Base-by-base conservation (phyloP, 495 filamentous ascomycete species). In the Parmelia sp. region DNA sequence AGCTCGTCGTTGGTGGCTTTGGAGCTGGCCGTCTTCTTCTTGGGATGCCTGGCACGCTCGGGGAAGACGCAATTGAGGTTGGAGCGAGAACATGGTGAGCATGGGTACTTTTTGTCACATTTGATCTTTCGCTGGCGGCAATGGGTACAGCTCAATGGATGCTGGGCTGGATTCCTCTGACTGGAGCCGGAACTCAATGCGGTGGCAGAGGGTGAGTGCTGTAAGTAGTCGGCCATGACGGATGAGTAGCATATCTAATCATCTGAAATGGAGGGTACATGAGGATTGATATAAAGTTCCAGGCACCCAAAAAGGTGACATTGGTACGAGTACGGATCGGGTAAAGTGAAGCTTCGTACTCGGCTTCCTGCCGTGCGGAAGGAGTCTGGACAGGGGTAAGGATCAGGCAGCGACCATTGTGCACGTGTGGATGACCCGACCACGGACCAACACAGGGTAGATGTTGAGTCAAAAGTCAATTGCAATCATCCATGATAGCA, bases 41-140 rank as follows among this genome's bases (percentile, higher is more conserved):
- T 66, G 4, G 67, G 62, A 35, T 64, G 61, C 44, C 66, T 60
- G 19, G 51, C 65, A 42, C 66, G 66, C 29, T 65, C 62, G n/a
- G 83, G 83, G 61, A 79, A 74, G 64, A 84, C 73, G 68, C 84
- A 87, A 8, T 77, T 74, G 62, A 86, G 82, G 66, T 82, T 82
- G 17, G 84, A 84, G 4, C 81, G 83, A 60, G 80, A 80, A 71
- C 87, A 90, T 70, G 86, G 86, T 8, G 84, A 82, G 69, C 86
- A 90, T 27, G 87, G 86, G 25, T 79, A 80, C 27, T 81, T 80
- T 68, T 87, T 90, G 72, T 89, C 83, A 68, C 87, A 90, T 35
- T 85, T 85, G 45, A 88, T 86, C 77, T 89, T 87, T 25, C 84
- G 81, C 19, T 72, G 75, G 14, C 84, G 75, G 67, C 85, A 88